Conservation (phyloP, 1,284 basidiomycete species). For the Rhodotorula sp. region DNA sequence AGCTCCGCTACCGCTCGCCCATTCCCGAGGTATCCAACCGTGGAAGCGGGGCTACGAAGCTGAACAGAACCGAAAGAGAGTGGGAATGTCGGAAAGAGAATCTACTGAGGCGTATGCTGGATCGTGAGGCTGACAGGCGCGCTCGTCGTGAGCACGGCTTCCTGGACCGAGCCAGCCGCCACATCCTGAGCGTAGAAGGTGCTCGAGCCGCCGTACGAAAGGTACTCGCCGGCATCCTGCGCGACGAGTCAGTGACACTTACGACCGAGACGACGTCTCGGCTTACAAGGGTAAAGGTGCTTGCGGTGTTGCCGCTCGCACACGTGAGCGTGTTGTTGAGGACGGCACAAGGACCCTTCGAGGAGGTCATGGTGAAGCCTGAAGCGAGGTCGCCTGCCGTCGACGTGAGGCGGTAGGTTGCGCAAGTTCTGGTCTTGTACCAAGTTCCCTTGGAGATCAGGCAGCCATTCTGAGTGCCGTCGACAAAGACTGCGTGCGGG, state of each 20-base stretch:
- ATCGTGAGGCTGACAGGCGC: background rate
- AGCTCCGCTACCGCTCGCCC: too few relatives aligned
- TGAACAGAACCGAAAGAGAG: too few relatives aligned
- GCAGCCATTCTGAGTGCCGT: constrained; percentile 53
- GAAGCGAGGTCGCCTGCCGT: background rate
- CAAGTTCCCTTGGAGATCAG: constrained; percentile 57
- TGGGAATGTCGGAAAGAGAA: too few relatives aligned
- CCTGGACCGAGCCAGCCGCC: constrained; percentile 14
- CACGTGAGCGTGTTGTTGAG: constrained; percentile 52
- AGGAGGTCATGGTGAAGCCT: constrained; percentile 56
- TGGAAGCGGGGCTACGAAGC: too few relatives aligned
- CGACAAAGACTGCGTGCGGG: constrained; percentile 16
- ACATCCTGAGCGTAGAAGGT: constrained; percentile 22
- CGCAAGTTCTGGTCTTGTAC: constrained; percentile 53
- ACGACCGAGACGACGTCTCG: background rate
- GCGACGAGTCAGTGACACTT: background rate
- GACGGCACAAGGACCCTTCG: constrained; percentile 58
- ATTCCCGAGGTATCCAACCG: too few relatives aligned
- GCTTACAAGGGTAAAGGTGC: constrained; percentile 58
- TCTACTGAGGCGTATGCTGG: too few relatives aligned
- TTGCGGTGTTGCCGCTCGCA: constrained; percentile 54
- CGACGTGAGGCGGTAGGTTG: constrained; percentile 54
- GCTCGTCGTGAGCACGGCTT: constrained; percentile 6
- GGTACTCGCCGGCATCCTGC: constrained; percentile 8
- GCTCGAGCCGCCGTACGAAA: constrained; percentile 1